Conservation (phyloP, 441 rosid species). For the Corymbia citriodora region DNA sequence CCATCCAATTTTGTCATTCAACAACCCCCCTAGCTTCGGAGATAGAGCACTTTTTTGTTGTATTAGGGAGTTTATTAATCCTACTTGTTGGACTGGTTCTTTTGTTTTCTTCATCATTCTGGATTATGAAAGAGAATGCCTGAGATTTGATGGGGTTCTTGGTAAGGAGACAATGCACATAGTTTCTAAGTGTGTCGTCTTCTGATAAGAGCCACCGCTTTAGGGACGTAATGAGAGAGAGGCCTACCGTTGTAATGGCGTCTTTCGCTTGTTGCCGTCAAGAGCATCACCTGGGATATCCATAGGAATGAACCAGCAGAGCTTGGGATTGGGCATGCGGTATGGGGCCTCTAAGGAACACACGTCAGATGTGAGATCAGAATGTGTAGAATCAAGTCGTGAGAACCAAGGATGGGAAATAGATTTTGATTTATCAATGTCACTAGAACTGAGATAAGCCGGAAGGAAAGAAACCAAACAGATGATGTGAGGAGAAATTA, state of each 20-base stretch:
- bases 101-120: background rate
- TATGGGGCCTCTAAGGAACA: background rate
- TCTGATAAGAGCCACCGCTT: background rate
- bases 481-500: background rate
- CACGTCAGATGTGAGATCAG: background rate
- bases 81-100: background rate
- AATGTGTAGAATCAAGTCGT: background rate
- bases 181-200: background rate
- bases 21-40: constrained; percentile 4
- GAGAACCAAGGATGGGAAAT: background rate
- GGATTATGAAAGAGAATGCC: background rate
- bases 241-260: background rate
- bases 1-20: constrained; percentile 17
- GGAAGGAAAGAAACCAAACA: background rate
- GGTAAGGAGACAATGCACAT: background rate
- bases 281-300: background rate
- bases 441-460: background rate
- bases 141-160: background rate
- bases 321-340: background rate
- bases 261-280: background rate
- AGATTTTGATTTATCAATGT: background rate
- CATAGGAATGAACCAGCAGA: background rate
- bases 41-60: background rate
- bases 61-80: background rate
- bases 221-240: background rate